Evolutionary conservation across 768 basidiomycete species (phyloP).

Genomic region (Boletellus sp.): DNA sequence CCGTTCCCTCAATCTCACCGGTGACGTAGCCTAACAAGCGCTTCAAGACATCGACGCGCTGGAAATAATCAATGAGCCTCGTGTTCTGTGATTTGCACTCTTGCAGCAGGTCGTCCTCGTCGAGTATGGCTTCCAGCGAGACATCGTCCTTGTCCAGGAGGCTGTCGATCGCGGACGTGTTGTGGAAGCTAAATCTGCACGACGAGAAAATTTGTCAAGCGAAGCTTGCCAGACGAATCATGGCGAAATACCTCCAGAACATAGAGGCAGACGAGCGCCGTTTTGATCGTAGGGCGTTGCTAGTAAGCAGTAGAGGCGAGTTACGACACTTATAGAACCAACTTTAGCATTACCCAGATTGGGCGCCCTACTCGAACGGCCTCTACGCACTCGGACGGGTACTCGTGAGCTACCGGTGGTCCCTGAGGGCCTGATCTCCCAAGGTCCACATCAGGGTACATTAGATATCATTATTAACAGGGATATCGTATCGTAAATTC

Average conservation of each 20-base stretch:
- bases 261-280: conserved; percentile 30
- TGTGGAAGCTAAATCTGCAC: conserved; percentile 83
- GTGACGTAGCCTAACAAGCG: conserved; percentile 81
- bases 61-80: conserved; percentile 83
- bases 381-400: neutral
- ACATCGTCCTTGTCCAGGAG: conserved; percentile 89
- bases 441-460: conserved; percentile 18
- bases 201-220: conserved; percentile 6
- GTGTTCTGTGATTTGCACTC: conserved; percentile 96
- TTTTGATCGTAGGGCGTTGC: conserved; percentile 5
- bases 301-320: conserved; percentile 13
- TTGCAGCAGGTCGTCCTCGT: conserved; percentile 90
- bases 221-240: neutral
- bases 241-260: conserved; percentile 45
- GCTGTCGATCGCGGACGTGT: conserved; percentile 84
- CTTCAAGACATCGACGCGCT: conserved; percentile 75
- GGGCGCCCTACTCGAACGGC: conserved; percentile 8
- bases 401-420: neutral
- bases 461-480: conserved; percentile 22
- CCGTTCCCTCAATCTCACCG: conserved; percentile 79
- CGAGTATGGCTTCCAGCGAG: conserved; percentile 84
- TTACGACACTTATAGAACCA: conserved; percentile 18
- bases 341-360: conserved; percentile 22
- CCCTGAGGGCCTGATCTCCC: conserved; percentile 6
- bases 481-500: conserved; percentile 26